Percentiles rank a stretch among this genome's conserved stretches.
Conservation (phyloP, 2,329 filamentous ascomycete genomes). For the Neoascochyta sp. region DNA sequence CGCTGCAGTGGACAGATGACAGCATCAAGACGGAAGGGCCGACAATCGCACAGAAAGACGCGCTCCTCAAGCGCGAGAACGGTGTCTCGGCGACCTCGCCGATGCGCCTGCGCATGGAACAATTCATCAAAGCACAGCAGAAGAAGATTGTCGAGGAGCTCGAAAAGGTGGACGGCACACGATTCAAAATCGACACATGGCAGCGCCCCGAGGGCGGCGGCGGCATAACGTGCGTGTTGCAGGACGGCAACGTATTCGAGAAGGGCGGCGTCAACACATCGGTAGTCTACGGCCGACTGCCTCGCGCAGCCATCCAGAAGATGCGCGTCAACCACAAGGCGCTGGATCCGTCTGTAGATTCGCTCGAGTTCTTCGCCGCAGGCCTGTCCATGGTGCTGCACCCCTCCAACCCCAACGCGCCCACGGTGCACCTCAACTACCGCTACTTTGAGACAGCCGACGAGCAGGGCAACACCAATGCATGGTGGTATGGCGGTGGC, state of each 20-base stretch:
- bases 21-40: conserved; percentile 54
- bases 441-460: conserved; percentile 96
- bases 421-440: conserved; percentile 97
- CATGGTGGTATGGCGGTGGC: conserved; percentile 98
- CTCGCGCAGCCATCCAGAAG: conserved; percentile 70
- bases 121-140: conserved; percentile 91
- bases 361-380: conserved; percentile 90
- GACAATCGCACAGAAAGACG: conserved; percentile 81
- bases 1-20: conserved; percentile 33
- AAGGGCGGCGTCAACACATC: conserved; percentile 96
- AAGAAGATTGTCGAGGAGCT: conserved; percentile 79
- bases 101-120: conserved; percentile 97
- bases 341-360: conserved; percentile 72
- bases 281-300: conserved; percentile 88
- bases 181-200: conserved; percentile 85
- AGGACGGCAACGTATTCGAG: conserved; percentile 95
- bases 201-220: conserved; percentile 82
- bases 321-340: conserved; percentile 96
- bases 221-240: conserved; percentile 89
- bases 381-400: conserved; percentile 91
- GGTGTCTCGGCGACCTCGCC: conserved; percentile 74
- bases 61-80: conserved; percentile 72
- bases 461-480: conserved; percentile 72
- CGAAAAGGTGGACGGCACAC: conserved; percentile 75
- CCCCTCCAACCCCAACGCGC: conserved; percentile 92